A percentile compares a stretch with the other conserved stretches of the same genome.
Conservation (phyloP, 2,329 filamentous ascomycete species). For the Penicillium sp. region DNA sequence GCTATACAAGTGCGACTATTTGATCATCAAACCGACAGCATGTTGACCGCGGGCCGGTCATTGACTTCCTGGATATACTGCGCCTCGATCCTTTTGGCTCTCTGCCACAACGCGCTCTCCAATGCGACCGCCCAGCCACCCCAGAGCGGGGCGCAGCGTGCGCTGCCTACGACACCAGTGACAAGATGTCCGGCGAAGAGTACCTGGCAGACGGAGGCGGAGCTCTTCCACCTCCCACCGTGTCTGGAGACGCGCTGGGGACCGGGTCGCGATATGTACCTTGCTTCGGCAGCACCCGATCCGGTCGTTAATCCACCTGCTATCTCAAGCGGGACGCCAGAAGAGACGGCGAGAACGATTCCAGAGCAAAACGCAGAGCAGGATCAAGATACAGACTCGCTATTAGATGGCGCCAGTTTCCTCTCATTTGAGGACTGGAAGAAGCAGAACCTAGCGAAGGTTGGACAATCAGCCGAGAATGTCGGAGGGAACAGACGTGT, state of each 20-base stretch:
- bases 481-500: slow-evolving; percentile 58
- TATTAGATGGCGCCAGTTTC: slow-evolving; percentile 75
- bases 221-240: slow-evolving; percentile 16
- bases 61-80: slow-evolving; percentile 9
- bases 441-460: slow-evolving; percentile 82
- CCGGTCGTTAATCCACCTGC: neutral
- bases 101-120: slow-evolving; percentile 5
- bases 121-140: slow-evolving; percentile 7
- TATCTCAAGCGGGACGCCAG: slow-evolving; percentile 1
- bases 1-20: slow-evolving; percentile 2
- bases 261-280: neutral
- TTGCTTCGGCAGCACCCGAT: neutral
- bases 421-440: slow-evolving; percentile 99
- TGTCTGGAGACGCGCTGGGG: slow-evolving; percentile 19
- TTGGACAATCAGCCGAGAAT: slow-evolving; percentile 73
- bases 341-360: neutral
- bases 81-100: slow-evolving; percentile 10
- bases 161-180: neutral
- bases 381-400: slow-evolving; percentile 63
- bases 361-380: slow-evolving; percentile 24
- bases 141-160: neutral
- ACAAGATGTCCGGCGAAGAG: slow-evolving; percentile 16
- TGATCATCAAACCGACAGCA: slow-evolving; percentile 8
- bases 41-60: slow-evolving; percentile 16
- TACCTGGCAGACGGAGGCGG: slow-evolving; percentile 17